A percentile compares a stretch with the other conserved stretches of the same genome.
Evolutionary conservation across 305 asterid genomes (phyloP).

Genomic region (Striga hermonthica): DNA sequence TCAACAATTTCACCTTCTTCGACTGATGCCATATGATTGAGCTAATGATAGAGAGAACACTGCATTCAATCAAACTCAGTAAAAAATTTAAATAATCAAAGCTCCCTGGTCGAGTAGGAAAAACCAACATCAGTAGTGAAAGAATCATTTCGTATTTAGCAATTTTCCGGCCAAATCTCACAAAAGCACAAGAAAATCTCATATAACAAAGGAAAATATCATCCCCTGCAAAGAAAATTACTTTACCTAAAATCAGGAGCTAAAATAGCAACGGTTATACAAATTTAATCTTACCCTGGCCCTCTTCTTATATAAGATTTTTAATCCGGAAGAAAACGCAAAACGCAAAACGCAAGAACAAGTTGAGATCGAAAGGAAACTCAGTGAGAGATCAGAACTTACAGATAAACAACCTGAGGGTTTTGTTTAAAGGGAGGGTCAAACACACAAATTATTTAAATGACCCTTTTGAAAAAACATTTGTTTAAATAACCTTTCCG

Average conservation of each 20-base stretch:
- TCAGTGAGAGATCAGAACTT: slow-evolving; percentile 6
- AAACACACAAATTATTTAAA: too few relatives aligned
- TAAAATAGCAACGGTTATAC: background rate
- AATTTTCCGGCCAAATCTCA: background rate
- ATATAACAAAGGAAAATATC: background rate
- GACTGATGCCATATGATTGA: slow-evolving; percentile 44
- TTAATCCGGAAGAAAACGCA: background rate
- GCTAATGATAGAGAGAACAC: background rate
- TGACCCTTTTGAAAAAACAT: too few relatives aligned
- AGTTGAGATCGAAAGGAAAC: background rate
- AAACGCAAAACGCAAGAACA: background rate
- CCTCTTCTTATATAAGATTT: too few relatives aligned
- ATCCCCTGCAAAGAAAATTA: background rate
- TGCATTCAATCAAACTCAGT: slow-evolving; percentile 13
- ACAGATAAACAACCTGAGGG: background rate
- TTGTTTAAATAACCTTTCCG: too few relatives aligned
- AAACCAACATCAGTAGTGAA: background rate
- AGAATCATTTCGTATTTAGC: background rate
- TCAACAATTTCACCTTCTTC: slow-evolving; percentile 68
- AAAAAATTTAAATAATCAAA: background rate
- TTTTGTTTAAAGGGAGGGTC: too few relatives aligned
- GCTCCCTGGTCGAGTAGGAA: background rate
- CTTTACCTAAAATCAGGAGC: background rate
- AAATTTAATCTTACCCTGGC: too few relatives aligned
- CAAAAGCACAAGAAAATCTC: background rate